Evolutionary conservation across 495 filamentous ascomycete genomes (phyloP), one percentile per base, ranked within the genome.

Genomic region (Daldinia concentrica): DNA sequence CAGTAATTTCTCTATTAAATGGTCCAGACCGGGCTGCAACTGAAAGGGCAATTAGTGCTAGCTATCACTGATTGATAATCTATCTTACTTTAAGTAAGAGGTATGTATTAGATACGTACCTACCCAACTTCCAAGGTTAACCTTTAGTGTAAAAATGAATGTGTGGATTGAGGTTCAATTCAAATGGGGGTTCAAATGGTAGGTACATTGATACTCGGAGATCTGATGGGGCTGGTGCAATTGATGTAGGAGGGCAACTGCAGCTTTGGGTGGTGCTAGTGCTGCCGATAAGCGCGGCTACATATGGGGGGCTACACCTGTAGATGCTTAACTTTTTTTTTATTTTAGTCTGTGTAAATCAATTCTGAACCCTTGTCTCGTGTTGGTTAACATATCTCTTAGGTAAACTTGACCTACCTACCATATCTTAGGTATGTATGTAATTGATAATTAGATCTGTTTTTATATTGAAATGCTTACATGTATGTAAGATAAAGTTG

Each of bases 11-110:
- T 64, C 29, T 32, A 4, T 37, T 26, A 15, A 64, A 43, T 66
- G 68, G 68, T 58, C 63, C 66, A 71, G 68, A 58, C 58, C 59
- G 37, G 58, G 63, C 55, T 29, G 15, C 34, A 58, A 22, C 59
- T 48, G 45, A 61, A 34, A 34, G 64, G 69, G 56, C 55, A 67
- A 72, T 41, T 64, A 55, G 37, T 15, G 41, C 30, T 60, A 48
- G 54, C 32, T 56, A 62, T 36, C 34, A 52, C 36, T 52, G 52
- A 37, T 48, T 62, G 50, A 50, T 69, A 58, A 36, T 14, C 34
- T 36, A 36, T 14, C 34, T 36, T 34, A 45, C 15, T 22, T n/a
- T n/a, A n/a, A n/a, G n/a, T n/a, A n/a, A n/a, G n/a, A n/a, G n/a
- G n/a, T n/a, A n/a, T n/a, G n/a, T 17, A 19, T 1, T 3, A 48